Conservation (phyloP, 495 filamentous ascomycete species). For the Aspergillus indologenus region DNA sequence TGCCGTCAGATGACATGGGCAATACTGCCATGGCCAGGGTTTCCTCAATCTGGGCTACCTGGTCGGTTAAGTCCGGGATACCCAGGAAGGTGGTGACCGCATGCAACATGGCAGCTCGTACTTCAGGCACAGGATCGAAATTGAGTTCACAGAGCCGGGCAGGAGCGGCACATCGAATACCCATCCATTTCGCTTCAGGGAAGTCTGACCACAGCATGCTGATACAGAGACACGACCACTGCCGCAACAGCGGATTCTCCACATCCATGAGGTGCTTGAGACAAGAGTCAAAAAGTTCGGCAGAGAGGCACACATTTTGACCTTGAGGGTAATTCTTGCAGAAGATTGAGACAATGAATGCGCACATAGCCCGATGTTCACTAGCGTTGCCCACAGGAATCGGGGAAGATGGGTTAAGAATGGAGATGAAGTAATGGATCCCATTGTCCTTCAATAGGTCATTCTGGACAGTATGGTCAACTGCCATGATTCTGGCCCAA, state of each 20-base stretch:
- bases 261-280: conserved; percentile 75
- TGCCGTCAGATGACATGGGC: conserved; percentile 86
- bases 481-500: conserved; percentile 94
- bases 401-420: conserved; percentile 77
- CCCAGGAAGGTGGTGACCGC: conserved; percentile 91
- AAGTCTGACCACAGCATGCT: conserved; percentile 93
- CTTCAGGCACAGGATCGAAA: conserved; percentile 90
- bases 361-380: conserved; percentile 98
- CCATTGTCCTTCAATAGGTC: conserved; percentile 95
- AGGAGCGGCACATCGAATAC: conserved; percentile 78
- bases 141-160: conserved; percentile 73
- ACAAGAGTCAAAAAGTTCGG: conserved; percentile 79
- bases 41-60: conserved; percentile 87
- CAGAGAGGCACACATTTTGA: conserved; percentile 78
- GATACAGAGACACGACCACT: conserved; percentile 96
- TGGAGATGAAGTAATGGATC: conserved; percentile 91
- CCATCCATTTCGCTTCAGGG: conserved; percentile 90
- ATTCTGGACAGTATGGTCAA: conserved; percentile 86
- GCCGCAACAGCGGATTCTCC: conserved; percentile 82
- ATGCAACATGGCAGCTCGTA: conserved; percentile 87
- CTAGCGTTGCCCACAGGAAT: conserved; percentile 79
- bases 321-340: conserved; percentile 91
- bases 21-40: conserved; percentile 78
- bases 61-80: conserved; percentile 87
- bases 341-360: conserved; percentile 94